These are phyloP conservation scores for Cornus kousa DNA, from an alignment of 148 eudicot species.

Conservation along the genomic window DNA sequence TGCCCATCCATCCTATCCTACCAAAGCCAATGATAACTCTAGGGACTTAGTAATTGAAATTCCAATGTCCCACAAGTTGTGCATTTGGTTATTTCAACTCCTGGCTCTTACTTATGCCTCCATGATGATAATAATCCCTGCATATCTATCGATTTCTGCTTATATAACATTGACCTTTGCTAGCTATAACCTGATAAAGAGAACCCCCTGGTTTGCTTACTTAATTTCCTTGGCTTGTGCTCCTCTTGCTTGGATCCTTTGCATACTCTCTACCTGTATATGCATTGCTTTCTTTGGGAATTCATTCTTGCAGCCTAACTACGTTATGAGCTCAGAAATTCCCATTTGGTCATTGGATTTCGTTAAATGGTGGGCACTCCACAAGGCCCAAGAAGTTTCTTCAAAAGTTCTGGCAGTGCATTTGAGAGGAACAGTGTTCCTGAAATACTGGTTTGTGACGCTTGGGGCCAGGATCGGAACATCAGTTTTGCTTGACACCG, in stretches of 20 bases:
- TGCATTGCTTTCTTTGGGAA: not conserved
- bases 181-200: not conserved
- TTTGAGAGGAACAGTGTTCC: not conserved
- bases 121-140: not conserved
- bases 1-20: not conserved
- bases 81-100: not conserved
- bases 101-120: not conserved
- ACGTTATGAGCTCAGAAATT: not conserved
- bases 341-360: not conserved
- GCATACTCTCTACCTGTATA: not conserved
- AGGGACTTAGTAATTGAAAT: not conserved
- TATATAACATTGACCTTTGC: not conserved
- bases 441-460: not conserved
- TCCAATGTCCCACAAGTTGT: not conserved
- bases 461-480: not conserved
- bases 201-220: not conserved
- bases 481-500: not conserved
- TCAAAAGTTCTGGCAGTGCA: not conserved
- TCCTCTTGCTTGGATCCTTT: not conserved
- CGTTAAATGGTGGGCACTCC: not conserved
- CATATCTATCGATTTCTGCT: not conserved
- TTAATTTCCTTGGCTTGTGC: not conserved
- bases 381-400: not conserved
- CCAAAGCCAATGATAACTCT: not conserved
- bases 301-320: constrained; percentile 1